These are phyloP conservation scores for Eucalyptus polybractea DNA, from an alignment of 345 rosid genomes.

Conservation along the genomic window DNA sequence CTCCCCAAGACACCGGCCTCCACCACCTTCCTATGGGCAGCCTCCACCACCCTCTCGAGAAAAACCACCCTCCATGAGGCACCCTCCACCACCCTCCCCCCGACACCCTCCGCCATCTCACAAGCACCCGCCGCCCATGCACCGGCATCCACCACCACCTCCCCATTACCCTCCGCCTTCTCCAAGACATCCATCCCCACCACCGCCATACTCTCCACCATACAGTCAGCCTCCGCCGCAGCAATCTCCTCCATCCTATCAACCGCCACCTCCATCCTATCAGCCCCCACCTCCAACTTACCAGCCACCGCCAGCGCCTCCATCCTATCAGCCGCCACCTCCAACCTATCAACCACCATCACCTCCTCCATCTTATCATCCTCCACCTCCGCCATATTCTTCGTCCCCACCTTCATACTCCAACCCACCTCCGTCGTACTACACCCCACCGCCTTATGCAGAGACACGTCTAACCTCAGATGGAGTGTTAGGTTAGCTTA, in stretches of 20 bases:
- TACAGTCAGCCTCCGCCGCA: not conserved
- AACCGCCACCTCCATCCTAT: not conserved
- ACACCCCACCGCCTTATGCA: not conserved
- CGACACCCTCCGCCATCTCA: not conserved
- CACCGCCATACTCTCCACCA: not conserved
- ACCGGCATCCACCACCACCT: not conserved
- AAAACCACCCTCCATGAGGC: no score
- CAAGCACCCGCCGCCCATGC: not conserved
- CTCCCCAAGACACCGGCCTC: not conserved
- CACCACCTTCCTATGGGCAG: not conserved
- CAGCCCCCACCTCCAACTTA: not conserved
- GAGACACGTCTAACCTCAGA: not conserved
- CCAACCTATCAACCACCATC: not conserved
- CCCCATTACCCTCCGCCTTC: not conserved
- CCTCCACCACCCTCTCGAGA: not conserved
- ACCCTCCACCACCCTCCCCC: not conserved
- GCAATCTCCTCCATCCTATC: not conserved
- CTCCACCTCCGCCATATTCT: not conserved
- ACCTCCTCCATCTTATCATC: slow-evolving; percentile 1
- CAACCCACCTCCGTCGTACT: not conserved
- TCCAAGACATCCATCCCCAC: not conserved
- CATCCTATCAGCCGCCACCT: not conserved
- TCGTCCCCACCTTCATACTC: not conserved
- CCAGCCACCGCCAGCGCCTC: not conserved
- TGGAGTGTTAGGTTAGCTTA: not conserved